These are phyloP conservation scores for Gossypium turneri DNA, from an alignment of 345 rosid genomes.

Conservation along the genomic window DNA sequence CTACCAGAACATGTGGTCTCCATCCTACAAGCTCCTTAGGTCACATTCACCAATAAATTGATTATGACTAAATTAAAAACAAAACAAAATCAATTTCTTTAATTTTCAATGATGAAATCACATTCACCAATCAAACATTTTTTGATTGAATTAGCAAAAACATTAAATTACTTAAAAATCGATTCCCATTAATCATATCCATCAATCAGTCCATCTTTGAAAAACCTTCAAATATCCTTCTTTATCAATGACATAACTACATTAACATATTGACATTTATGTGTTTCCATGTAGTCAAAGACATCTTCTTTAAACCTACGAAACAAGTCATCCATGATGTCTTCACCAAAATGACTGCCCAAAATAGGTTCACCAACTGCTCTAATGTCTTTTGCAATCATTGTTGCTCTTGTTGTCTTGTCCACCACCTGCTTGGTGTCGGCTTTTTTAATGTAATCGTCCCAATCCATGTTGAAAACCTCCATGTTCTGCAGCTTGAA, in stretches of 20 bases:
- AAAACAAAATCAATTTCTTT: no score
- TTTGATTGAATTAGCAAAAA: no score
- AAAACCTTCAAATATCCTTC: neutral
- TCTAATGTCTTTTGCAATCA: neutral
- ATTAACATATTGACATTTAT: neutral
- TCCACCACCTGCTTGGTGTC: neutral
- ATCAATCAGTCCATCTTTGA: no score
- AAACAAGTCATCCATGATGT: constrained; percentile 14
- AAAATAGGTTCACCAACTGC: constrained; percentile 17
- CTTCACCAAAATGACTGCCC: constrained; percentile 9
- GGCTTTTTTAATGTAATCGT: neutral
- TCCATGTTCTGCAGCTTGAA: neutral
- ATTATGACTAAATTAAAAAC: no score
- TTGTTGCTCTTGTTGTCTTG: neutral
- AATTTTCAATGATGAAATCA: no score
- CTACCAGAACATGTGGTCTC: no score
- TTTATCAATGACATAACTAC: constrained; percentile 9
- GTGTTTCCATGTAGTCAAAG: neutral
- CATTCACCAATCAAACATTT: no score
- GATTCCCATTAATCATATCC: no score
- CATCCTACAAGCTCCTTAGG: no score
- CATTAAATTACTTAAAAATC: no score
- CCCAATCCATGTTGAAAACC: constrained; percentile 13
- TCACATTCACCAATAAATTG: no score
- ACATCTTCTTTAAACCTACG: neutral